Conservation (phyloP, 2,329 filamentous ascomycete species). For the Phaeophleospora eucalypticola region DNA sequence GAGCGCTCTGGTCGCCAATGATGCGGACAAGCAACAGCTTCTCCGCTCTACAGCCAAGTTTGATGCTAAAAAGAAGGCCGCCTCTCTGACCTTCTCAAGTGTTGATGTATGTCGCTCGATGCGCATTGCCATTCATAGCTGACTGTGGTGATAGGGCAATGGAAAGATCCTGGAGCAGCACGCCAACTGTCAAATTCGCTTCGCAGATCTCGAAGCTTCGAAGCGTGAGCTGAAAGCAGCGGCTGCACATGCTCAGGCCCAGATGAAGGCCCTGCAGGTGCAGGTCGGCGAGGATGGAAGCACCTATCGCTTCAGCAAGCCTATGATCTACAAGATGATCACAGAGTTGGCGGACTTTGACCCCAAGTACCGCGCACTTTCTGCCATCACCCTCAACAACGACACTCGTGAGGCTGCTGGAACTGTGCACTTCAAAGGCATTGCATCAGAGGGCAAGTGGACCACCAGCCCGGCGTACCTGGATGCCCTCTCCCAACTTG, state of each 20-base stretch:
- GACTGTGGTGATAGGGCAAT: too few relatives aligned
- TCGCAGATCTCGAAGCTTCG: slow-evolving; percentile 24
- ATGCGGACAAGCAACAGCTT: slow-evolving; percentile 7
- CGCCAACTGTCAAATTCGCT: slow-evolving; percentile 8
- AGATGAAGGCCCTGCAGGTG: slow-evolving; percentile 3
- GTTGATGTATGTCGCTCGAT: slow-evolving; percentile 7
- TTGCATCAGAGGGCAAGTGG: slow-evolving; percentile 15
- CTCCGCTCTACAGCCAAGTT: slow-evolving; percentile 10
- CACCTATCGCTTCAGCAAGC: slow-evolving; percentile 2
- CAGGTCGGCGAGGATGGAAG: neutral
- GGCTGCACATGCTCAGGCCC: neutral
- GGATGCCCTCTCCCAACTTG: slow-evolving; percentile 37
- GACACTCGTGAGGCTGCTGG: slow-evolving; percentile 30
- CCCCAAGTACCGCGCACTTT: neutral
- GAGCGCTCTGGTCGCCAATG: slow-evolving; percentile 14
- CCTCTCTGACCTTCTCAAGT: slow-evolving; percentile 8
- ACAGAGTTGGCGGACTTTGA: slow-evolving; percentile 3
- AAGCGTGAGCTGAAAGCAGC: too few relatives aligned
- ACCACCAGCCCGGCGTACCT: slow-evolving; percentile 30
- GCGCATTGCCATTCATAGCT: too few relatives aligned
- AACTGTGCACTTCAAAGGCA: slow-evolving; percentile 7
- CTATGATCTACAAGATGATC: slow-evolving; percentile 7
- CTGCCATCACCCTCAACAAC: slow-evolving; percentile 24
- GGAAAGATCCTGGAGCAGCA: too few relatives aligned
- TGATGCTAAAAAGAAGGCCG: slow-evolving; percentile 2